Conservation (phyloP, 2,329 filamentous ascomycete species). For the Colletotrichum tofieldiae region DNA sequence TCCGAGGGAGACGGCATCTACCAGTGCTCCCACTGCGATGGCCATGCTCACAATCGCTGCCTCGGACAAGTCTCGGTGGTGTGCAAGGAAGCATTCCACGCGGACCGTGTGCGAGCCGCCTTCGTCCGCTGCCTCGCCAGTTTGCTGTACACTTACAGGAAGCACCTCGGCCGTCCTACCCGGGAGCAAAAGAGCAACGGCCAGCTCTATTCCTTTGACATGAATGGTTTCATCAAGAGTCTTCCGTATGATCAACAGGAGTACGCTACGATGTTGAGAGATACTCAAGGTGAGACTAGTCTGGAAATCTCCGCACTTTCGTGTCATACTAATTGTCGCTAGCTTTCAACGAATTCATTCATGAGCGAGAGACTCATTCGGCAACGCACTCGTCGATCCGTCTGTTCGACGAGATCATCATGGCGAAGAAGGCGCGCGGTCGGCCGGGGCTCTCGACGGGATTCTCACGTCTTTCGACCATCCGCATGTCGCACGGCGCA, state of each 20-base stretch:
- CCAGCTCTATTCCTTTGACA: conserved; percentile 76
- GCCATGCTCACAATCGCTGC: conserved; percentile 72
- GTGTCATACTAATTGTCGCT: conserved; percentile 45
- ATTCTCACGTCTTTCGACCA: conserved; percentile 73
- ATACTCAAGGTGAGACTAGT: conserved; percentile 72
- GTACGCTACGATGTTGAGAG: conserved; percentile 75
- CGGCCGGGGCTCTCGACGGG: conserved; percentile 77
- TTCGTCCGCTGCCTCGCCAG: conserved; percentile 78
- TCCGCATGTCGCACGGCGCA: conserved; percentile 69
- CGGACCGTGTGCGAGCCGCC: conserved; percentile 74
- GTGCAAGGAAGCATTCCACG: conserved; percentile 74
- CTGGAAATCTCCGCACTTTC: background rate
- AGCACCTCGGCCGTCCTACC: conserved; percentile 72
- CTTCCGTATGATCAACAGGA: conserved; percentile 77
- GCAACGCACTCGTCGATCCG: conserved; percentile 77
- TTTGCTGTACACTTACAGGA: conserved; percentile 77
- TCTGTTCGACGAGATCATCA: conserved; percentile 87
- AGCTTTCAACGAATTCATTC: conserved; percentile 86
- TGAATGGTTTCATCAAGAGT: conserved; percentile 76
- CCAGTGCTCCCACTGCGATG: conserved; percentile 77
- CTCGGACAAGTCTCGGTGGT: conserved; percentile 76
- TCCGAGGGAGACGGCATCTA: conserved; percentile 82
- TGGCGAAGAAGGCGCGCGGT: conserved; percentile 81
- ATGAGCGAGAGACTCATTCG: conserved; percentile 80
- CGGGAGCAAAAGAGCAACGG: conserved; percentile 74